Evolutionary conservation across 2,329 filamentous ascomycete species (phyloP).

Genomic region (Penicillium occitanis): DNA sequence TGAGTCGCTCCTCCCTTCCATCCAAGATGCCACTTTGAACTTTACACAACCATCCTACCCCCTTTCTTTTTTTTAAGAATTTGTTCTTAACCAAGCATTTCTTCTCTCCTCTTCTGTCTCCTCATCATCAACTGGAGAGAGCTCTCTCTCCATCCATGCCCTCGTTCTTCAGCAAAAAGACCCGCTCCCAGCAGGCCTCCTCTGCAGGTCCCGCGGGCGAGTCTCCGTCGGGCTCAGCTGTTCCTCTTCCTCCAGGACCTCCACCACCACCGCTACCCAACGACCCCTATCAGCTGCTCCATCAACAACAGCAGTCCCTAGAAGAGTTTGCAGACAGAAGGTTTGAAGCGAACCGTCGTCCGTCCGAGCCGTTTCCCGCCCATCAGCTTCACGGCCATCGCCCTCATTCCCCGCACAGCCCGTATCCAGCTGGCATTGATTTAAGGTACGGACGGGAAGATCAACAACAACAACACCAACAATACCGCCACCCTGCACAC

Average conservation of each 20-base stretch:
- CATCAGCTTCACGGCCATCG: background rate
- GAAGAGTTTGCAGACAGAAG: conserved; percentile 4
- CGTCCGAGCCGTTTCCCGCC: conserved; percentile 5
- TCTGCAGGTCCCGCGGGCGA: conserved; percentile 9
- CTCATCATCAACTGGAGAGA: background rate
- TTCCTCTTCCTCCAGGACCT: conserved; percentile 1
- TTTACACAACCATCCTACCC: background rate
- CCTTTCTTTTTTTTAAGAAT: background rate
- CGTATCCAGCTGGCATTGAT: conserved; percentile 7
- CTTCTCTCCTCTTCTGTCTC: background rate
- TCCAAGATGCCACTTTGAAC: conserved; percentile 7
- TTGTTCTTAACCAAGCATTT: background rate
- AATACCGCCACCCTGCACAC: conserved; percentile 20
- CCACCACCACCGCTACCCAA: conserved; percentile 2
- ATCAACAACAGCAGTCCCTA: background rate
- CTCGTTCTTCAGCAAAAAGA: conserved; percentile 22
- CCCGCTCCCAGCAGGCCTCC: conserved; percentile 20
- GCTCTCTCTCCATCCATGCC: conserved; percentile 18
- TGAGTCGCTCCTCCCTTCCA: conserved; percentile 5
- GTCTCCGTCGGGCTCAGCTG: conserved; percentile 12
- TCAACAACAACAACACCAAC: conserved; percentile 11
- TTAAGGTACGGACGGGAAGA: conserved; percentile 15
- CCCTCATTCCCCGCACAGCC: conserved; percentile 13
- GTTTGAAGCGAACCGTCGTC: background rate
- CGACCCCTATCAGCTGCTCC: conserved; percentile 3